A percentile compares a stretch with the other conserved stretches of the same genome.
Evolutionary conservation across 106 monocot genomes (phyloP).

Genomic region (Phalaenopsis aphrodite): DNA sequence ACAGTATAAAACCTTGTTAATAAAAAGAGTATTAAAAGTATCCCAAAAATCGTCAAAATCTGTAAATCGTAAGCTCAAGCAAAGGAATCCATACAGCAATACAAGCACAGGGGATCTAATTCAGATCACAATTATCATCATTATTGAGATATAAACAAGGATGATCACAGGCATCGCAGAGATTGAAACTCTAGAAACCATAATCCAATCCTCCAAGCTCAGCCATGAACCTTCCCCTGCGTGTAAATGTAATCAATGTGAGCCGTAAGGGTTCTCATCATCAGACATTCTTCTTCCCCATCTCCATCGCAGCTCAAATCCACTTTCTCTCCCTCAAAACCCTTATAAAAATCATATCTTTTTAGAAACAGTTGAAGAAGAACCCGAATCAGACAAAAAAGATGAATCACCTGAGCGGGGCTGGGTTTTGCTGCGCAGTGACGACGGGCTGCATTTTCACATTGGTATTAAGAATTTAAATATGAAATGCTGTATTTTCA

Average conservation of each 20-base stretch:
- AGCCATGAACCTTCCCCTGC: constrained; percentile 1
- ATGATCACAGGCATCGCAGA: not conserved
- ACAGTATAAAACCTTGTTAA: too few relatives aligned
- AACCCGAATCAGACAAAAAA: too few relatives aligned
- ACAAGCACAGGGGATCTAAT: not conserved
- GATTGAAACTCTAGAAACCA: not conserved
- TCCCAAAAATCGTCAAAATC: not conserved
- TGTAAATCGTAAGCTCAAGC: not conserved
- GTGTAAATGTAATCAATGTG: constrained; percentile 26
- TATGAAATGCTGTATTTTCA: too few relatives aligned
- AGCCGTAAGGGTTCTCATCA: constrained; percentile 18
- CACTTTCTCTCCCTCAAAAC: constrained; percentile 1
- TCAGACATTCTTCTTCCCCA: constrained; percentile 21
- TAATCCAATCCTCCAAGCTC: not conserved
- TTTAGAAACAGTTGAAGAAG: not conserved
- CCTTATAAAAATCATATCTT: not conserved
- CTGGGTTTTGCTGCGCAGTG: not conserved
- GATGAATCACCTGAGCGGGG: not conserved
- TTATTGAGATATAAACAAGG: not conserved
- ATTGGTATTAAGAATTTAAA: too few relatives aligned
- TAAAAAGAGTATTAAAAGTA: not conserved
- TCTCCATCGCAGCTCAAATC: constrained; percentile 13
- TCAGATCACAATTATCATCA: not conserved
- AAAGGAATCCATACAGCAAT: not conserved
- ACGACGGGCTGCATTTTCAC: constrained; percentile 2